Conservation (phyloP, 2,329 filamentous ascomycete genomes). For the Geosmithia flava region DNA sequence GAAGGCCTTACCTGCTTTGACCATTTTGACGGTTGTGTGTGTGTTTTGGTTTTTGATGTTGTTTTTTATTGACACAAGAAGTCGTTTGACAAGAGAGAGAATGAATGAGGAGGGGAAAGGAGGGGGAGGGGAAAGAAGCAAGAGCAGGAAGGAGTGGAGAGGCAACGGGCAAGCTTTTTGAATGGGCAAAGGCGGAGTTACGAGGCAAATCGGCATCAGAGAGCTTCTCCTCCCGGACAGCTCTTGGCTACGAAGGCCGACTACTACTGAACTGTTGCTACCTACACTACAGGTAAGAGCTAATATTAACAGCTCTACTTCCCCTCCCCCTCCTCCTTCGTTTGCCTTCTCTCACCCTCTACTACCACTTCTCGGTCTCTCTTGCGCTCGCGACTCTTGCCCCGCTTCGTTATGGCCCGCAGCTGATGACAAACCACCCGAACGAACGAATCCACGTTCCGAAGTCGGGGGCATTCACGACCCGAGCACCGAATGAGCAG, state of each 20-base stretch:
- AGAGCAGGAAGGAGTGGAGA: background rate
- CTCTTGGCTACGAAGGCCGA: background rate
- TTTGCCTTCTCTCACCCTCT: background rate
- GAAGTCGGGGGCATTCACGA: background rate
- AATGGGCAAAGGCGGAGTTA: slow-evolving; percentile 2
- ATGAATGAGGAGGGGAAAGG: background rate
- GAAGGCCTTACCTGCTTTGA: slow-evolving; percentile 77
- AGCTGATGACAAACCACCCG: background rate
- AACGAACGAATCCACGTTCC: background rate
- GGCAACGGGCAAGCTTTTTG: slow-evolving; percentile 1
- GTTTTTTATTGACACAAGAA: background rate
- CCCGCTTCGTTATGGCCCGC: slow-evolving; percentile 2
- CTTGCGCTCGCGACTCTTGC: background rate
- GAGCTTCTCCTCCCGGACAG: background rate
- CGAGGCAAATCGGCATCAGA: background rate
- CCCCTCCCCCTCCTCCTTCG: background rate
- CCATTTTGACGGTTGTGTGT: slow-evolving; percentile 62
- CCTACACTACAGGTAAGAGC: background rate
- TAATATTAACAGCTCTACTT: background rate
- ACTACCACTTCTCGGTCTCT: background rate
- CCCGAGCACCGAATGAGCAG: background rate
- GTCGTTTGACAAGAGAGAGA: background rate
- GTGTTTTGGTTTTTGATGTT: slow-evolving; percentile 20
- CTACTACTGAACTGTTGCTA: too few relatives aligned
- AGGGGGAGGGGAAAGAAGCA: background rate